A percentile compares a stretch with the other conserved stretches of the same genome.
Evolutionary conservation across 2,329 filamentous ascomycete species (phyloP).

Genomic region (Fusarium agapanthi): DNA sequence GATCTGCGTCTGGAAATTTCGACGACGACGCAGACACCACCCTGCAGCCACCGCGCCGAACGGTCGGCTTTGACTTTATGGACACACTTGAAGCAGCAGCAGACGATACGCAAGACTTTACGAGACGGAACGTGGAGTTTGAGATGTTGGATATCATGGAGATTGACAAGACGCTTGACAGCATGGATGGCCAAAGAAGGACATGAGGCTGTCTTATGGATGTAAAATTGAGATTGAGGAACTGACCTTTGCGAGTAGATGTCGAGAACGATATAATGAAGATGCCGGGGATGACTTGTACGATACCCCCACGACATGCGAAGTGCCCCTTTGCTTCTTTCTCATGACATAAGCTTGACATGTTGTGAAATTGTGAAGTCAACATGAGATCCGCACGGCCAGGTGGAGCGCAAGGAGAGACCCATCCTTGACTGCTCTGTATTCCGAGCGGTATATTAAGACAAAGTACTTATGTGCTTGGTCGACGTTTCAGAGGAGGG

Average conservation of each 20-base stretch:
- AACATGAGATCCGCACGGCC: constrained; percentile 67
- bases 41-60: constrained; percentile 43
- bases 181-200: constrained; percentile 60
- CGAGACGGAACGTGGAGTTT: constrained; percentile 62
- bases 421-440: constrained; percentile 77
- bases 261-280: constrained; percentile 30
- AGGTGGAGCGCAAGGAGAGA: constrained; percentile 82
- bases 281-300: constrained; percentile 43
- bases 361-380: not conserved
- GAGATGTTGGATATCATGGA: constrained; percentile 73
- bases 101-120: constrained; percentile 59
- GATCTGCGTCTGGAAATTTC: constrained; percentile 42
- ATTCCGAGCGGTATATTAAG: constrained; percentile 77
- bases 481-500: constrained; percentile 44
- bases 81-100: constrained; percentile 62
- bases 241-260: constrained; percentile 39
- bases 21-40: constrained; percentile 38
- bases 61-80: constrained; percentile 59
- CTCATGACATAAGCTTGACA: not conserved
- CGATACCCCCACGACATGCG: constrained; percentile 48
- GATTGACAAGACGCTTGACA: constrained; percentile 67
- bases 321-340: constrained; percentile 1
- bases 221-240: constrained; percentile 28
- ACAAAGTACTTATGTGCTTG: constrained; percentile 22
- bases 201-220: constrained; percentile 56